Base-by-base conservation (phyloP, 2,329 filamentous ascomycete genomes). In the Colletotrichum australisinense region DNA sequence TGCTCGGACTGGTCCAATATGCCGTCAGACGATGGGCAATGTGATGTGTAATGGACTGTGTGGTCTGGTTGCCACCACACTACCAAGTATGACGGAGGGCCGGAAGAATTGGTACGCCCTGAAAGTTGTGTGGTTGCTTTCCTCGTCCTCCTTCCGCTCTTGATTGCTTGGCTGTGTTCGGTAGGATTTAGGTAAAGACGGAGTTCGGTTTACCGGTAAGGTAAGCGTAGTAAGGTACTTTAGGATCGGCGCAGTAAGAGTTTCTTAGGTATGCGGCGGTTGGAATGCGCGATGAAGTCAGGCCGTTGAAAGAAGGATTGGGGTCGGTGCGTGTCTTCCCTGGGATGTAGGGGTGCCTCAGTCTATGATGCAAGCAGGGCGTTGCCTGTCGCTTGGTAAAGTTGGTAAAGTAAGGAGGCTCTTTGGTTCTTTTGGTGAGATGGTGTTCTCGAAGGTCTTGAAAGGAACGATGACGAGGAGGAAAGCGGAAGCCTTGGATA, bases 61-160 rank as follows among this genome's bases (percentile, higher is more conserved):
- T 73, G 67, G 59, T 60, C 59, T 70, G 67, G 59, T 65, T 60
- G 66, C 65, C 69, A 72, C 65, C 42, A 28, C 42, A 28, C 55
- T 64, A 69, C 46, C 32, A 19, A 26, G 12, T 64, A 38, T 64
- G 62, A 64, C 62, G 62, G 49, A 55, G 12, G 62, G n/a, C 49
- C 62, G 30, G 30, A 49, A 38, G 49, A 38, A 38, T 24, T 22
- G 30, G n/a, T 24, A 28, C 14, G 62, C 62, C 49, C 62, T 49
- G 24, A 26, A 14, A 16, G 35, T n/a, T n/a, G 49, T 53, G 46
- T 63, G 60, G 60, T 22, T 55, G 62, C 49, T 26, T 12, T 8
- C 28, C 14, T 53, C 14, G 46, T 64, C n/a, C 62, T 38, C 53
- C 7, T 63, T 9, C 19, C 46, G 35, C 35, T 42, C 59, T 62